Evolutionary conservation across 73 alveolate genomes (phyloP).

Genomic region (Blepharisma japonicum): DNA sequence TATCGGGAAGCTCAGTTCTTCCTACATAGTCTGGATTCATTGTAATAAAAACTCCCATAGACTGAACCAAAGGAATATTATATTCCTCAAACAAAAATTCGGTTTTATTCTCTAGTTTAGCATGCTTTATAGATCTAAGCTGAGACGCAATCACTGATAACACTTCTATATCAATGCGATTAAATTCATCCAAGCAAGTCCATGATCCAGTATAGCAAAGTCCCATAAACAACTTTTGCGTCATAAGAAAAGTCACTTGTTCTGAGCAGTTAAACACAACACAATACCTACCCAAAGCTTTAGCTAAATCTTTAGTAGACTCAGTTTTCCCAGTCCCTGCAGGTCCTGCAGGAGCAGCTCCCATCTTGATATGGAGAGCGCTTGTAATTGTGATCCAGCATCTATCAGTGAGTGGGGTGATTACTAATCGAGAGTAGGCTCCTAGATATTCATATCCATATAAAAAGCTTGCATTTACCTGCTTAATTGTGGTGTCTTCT

Average conservation of each 20-base stretch:
- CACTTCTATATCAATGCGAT: constrained; percentile 97
- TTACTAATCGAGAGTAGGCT: constrained; percentile 81
- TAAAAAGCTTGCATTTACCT: constrained; percentile 71
- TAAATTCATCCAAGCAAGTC: constrained; percentile 99
- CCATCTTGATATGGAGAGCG: constrained; percentile 91
- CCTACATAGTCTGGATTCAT: constrained; percentile 99
- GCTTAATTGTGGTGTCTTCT: constrained; percentile 78
- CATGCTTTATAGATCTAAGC: constrained; percentile 91
- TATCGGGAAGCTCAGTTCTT: constrained; percentile 99
- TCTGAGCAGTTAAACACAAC: constrained; percentile 92
- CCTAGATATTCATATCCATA: constrained; percentile 93
- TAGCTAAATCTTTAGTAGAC: constrained; percentile 94
- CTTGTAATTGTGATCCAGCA: constrained; percentile 95
- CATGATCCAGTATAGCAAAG: constrained; percentile 96
- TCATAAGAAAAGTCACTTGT: constrained; percentile 89
- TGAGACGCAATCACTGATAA: constrained; percentile 97
- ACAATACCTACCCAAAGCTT: constrained; percentile 89
- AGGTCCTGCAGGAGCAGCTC: constrained; percentile 98
- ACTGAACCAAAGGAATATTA: constrained; percentile 87
- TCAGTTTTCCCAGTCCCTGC: constrained; percentile 99
- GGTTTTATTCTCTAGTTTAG: constrained; percentile 83
- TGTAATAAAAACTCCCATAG: constrained; percentile 95
- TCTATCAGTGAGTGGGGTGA: constrained; percentile 97
- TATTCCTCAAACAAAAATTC: constrained; percentile 95
- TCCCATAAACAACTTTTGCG: constrained; percentile 93